A percentile compares a stretch with the other conserved stretches of the same genome.
Conservation (phyloP, 139 green algal genomes). For the Picochlorum sp. region DNA sequence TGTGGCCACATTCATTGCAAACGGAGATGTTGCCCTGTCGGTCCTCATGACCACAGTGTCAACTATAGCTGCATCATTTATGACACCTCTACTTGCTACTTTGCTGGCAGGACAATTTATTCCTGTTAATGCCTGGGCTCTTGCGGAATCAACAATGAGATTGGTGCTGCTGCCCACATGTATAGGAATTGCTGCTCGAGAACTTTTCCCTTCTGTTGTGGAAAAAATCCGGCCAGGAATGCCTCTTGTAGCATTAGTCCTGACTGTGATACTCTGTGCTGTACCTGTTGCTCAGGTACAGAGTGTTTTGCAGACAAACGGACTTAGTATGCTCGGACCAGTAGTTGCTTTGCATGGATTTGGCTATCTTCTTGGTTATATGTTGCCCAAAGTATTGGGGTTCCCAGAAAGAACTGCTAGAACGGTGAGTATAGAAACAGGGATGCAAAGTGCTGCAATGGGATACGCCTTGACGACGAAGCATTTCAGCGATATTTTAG, state of each 20-base stretch:
- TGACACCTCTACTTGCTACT: slow-evolving; percentile 72
- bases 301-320: slow-evolving; percentile 30
- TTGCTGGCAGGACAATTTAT: slow-evolving; percentile 57
- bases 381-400: slow-evolving; percentile 33
- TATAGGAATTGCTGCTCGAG: slow-evolving; percentile 48
- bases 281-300: slow-evolving; percentile 44
- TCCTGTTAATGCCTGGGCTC: slow-evolving; percentile 51
- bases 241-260: slow-evolving; percentile 49
- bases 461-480: slow-evolving; percentile 55
- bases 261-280: slow-evolving; percentile 56
- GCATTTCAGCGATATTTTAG: slow-evolving; percentile 64
- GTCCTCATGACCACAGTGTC: slow-evolving; percentile 75
- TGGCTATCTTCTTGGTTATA: slow-evolving; percentile 58
- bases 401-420: slow-evolving; percentile 43
- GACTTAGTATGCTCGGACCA: slow-evolving; percentile 21
- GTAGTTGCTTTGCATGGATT: slow-evolving; percentile 45
- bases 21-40: slow-evolving; percentile 75
- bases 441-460: slow-evolving; percentile 49
- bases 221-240: slow-evolving; percentile 35
- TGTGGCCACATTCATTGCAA: slow-evolving; percentile 68
- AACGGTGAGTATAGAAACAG: slow-evolving; percentile 62
- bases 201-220: slow-evolving; percentile 39
- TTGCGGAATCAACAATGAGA: slow-evolving; percentile 46
- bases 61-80: slow-evolving; percentile 66
- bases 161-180: slow-evolving; percentile 70